Evolutionary conservation across 2,329 filamentous ascomycete genomes (phyloP), one percentile per base, ranked within the genome.

Genomic region (Leptographium galeiforme): DNA sequence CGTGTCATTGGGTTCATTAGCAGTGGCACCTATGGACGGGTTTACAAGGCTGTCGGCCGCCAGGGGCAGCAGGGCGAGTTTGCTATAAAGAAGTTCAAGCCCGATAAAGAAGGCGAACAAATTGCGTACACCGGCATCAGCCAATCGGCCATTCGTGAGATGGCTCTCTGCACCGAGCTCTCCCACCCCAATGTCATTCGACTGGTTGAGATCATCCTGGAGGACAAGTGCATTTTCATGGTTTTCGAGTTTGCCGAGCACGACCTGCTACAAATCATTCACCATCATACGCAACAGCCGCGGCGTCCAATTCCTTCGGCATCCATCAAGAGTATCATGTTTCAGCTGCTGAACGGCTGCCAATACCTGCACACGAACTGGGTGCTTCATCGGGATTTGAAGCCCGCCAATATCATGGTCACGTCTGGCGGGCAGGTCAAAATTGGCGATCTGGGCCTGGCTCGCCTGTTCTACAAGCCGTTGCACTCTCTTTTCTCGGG

Each of bases 11-110:
- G 93, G 45, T 98, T 98, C 74, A 98, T 98, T 62, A 95, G 89
- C 66, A 95, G 89, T 61, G 93, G 93, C 48, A 98, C 93, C 16
- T 98, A 98, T 78, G 93, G 93, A 39, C 85, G 93, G 36, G 93
- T 98, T 8, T 98, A 97, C 79, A 98, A 98, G 67, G 93, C 93
- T 18, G 75, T 89, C 45, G 82, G 87, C 61, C 82, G 84, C 59
- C 78, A 85, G 71, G 80, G 82, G 61, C 73, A 83, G 66, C 71
- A 81, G 51, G 87, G 87, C 58, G 89, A 95, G 64, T 96, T 95
- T 65, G 93, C 93, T 61, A 98, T 98, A 74, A 98, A 98, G 67
- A 98, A 98, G 79, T 95, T 96, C 79, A 96, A 96, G 73, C 90
- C 90, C 8, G 93, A 98, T 69, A 98, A 97, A 72, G 93, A 98